These are phyloP conservation scores for Clarireedia hainanense DNA, from an alignment of 2,329 filamentous ascomycete genomes.

Conservation along the genomic window DNA sequence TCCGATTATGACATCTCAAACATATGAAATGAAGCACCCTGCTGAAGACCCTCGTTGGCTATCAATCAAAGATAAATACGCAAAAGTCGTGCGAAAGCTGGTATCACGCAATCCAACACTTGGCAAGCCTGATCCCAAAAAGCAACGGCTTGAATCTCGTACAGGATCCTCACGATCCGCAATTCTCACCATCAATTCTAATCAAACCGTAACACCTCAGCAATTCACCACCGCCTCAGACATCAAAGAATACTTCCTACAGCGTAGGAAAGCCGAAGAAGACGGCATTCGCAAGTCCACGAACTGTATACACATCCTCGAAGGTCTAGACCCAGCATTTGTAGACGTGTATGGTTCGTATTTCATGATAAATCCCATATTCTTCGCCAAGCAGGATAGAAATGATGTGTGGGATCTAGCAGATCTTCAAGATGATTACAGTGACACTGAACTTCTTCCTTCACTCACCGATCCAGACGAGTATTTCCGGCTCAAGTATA, in stretches of 20 bases:
- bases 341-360: conserved; percentile 3
- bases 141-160: conserved; percentile 2
- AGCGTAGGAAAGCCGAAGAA: not conserved
- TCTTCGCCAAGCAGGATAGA: conserved; percentile 8
- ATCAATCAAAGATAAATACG: conserved; percentile 3
- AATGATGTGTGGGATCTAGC: conserved; percentile 3
- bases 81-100: conserved; percentile 4
- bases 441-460: conserved; percentile 1
- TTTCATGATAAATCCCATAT: conserved; percentile 10
- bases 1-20: no score
- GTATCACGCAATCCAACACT: not conserved
- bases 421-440: not conserved
- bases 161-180: conserved; percentile 8
- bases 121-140: conserved; percentile 4
- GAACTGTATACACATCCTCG: conserved; percentile 7
- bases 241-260: not conserved
- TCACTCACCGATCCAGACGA: conserved; percentile 1
- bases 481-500: conserved; percentile 10
- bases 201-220: not conserved
- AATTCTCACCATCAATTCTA: not conserved
- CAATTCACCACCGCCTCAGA: not conserved
- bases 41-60: conserved; percentile 2
- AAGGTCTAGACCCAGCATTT: conserved; percentile 9
- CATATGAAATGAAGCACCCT: no score
- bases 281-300: not conserved